A percentile compares a stretch with the other conserved stretches of the same genome.
These are phyloP conservation scores for Cylindricascospora bacillispora DNA, from an alignment of 1,139 yeast species.

Conservation along the genomic window DNA sequence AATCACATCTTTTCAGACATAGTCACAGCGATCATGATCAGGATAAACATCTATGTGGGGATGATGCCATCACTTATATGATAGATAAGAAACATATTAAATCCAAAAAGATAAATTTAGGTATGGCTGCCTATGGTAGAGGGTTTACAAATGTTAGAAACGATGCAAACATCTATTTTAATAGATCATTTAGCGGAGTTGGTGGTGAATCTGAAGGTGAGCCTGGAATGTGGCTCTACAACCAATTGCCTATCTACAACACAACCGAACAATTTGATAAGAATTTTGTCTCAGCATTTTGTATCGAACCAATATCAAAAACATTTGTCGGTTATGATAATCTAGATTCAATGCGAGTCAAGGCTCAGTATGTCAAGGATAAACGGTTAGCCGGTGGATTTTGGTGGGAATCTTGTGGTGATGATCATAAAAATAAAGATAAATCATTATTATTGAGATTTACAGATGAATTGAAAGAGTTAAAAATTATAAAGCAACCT, in stretches of 20 bases:
- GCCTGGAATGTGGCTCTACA: conserved; percentile 45
- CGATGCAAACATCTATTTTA: conserved; percentile 20
- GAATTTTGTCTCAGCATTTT: conserved; percentile 43
- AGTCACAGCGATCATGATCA: conserved; percentile 18
- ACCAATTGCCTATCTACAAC: conserved; percentile 35
- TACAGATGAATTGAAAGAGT: conserved; percentile 7
- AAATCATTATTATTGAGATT: conserved; percentile 31
- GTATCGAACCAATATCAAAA: conserved; percentile 32
- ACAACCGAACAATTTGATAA: conserved; percentile 39
- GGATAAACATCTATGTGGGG: conserved; percentile 36
- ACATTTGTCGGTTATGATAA: conserved; percentile 59
- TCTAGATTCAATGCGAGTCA: conserved; percentile 36
- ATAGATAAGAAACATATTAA: conserved; percentile 30
- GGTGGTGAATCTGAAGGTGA: conserved; percentile 35
- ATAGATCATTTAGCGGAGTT: conserved; percentile 35
- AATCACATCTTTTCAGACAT: no score
- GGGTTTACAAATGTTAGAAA: conserved; percentile 38
- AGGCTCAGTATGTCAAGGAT: conserved; percentile 45
- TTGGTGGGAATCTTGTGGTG: conserved; percentile 94
- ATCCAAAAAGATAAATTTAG: conserved; percentile 50
- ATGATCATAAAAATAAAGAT: conserved; percentile 26
- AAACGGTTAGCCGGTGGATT: conserved; percentile 65
- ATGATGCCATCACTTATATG: conserved; percentile 38
- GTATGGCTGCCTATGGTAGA: conserved; percentile 85
- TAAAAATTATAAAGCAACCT: conserved; percentile 7